Evolutionary conservation across 75 land plant species (phyloP).

Genomic region (Sequoia sempervirens): DNA sequence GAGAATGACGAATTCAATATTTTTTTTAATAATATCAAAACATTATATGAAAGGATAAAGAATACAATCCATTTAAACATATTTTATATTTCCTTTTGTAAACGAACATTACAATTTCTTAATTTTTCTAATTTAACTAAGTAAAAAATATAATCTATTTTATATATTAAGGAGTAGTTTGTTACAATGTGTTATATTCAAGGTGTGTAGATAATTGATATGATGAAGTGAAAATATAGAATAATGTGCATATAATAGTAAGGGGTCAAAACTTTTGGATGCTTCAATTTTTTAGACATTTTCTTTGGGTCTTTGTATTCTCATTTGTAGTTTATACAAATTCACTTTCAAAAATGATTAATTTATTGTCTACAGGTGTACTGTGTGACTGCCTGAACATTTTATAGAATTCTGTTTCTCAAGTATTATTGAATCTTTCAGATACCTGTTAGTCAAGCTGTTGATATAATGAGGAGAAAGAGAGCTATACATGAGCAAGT

Average conservation of each 20-base stretch:
- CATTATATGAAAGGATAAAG: too few species aligned
- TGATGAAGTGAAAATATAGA: neutral
- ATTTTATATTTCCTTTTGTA: too few species aligned
- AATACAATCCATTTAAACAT: too few species aligned
- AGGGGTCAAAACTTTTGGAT: neutral
- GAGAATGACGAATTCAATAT: too few species aligned
- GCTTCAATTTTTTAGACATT: neutral
- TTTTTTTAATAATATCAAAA: too few species aligned
- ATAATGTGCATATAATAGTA: neutral
- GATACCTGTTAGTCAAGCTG: constrained; percentile 59
- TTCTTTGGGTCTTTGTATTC: neutral
- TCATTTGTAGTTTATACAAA: neutral
- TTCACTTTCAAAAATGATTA: neutral
- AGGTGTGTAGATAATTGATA: neutral
- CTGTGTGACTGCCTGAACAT: neutral
- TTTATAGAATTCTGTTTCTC: neutral
- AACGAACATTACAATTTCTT: too few species aligned
- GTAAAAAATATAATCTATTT: too few species aligned
- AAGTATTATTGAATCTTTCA: constrained; percentile 18
- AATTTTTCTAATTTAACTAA: too few species aligned
- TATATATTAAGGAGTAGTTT: too few species aligned
- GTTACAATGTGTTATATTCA: neutral
- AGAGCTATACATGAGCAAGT: constrained; percentile 80
- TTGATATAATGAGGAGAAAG: constrained; percentile 95
- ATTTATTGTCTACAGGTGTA: neutral